A percentile compares a stretch with the other conserved stretches of the same genome.
phyloP scores from a whole-genome alignment of 2,329 filamentous ascomycete species.

The Gyromitra esculenta region DNA sequence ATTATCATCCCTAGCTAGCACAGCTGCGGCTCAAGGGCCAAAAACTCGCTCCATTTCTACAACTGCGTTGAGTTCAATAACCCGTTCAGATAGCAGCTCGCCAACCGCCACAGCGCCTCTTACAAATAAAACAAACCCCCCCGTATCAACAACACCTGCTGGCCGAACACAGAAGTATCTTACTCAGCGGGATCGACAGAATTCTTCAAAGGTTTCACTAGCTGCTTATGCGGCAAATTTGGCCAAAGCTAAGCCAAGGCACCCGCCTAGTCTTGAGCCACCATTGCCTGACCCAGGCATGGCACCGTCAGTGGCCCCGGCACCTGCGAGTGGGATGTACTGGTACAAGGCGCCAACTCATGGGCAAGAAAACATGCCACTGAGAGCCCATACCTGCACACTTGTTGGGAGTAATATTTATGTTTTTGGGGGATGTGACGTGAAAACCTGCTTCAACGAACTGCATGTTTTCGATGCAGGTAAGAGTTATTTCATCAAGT shows the following conservation, averaged over 20 bases:
- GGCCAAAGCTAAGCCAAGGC: conserved; percentile 43
- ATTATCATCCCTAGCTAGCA: conserved; percentile 50
- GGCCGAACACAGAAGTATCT: conserved; percentile 48
- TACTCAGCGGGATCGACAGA: conserved; percentile 49
- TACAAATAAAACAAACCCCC: conserved; percentile 39
- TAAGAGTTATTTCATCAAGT: conserved; percentile 23
- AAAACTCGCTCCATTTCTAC: conserved; percentile 52
- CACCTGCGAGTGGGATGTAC: conserved; percentile 77
- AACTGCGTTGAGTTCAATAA: conserved; percentile 50
- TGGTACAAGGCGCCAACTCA: conserved; percentile 74
- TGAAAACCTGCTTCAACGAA: conserved; percentile 74
- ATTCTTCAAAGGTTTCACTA: conserved; percentile 53
- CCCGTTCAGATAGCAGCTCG: conserved; percentile 54
- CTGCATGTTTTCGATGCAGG: conserved; percentile 73
- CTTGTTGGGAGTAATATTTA: conserved; percentile 74
- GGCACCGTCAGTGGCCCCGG: conserved; percentile 70
- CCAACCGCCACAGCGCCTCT: conserved; percentile 47
- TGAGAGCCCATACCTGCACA: conserved; percentile 74
- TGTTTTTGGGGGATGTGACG: conserved; percentile 75
- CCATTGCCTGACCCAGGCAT: conserved; percentile 59
- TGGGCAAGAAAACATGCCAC: conserved; percentile 69
- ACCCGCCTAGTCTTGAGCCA: conserved; percentile 56
- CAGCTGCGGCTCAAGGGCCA: conserved; percentile 34
- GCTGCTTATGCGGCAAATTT: conserved; percentile 47
- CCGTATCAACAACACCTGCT: conserved; percentile 47